Percentiles rank a stretch among this genome's conserved stretches.
Conservation (phyloP, 768 basidiomycete species). For the Hericium rajendrae region DNA sequence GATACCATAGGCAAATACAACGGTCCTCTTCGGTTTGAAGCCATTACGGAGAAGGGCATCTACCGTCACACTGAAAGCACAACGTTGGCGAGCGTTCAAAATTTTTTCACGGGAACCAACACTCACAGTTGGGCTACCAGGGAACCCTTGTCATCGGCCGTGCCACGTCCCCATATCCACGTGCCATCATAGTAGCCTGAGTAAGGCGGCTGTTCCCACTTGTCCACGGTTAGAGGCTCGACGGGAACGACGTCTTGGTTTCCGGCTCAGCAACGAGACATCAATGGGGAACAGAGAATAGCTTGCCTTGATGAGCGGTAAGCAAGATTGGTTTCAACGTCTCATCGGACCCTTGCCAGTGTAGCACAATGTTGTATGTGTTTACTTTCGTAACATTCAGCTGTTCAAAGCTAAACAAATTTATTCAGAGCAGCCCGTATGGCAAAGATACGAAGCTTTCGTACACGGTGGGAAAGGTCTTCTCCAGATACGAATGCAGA, state of each 20-base stretch:
- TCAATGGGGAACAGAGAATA: background rate
- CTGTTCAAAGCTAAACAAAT: conserved; percentile 25
- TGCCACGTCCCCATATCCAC: conserved; percentile 70
- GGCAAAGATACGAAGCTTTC: background rate
- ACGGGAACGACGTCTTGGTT: conserved; percentile 47
- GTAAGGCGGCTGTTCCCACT: conserved; percentile 44
- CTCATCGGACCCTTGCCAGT: conserved; percentile 57
- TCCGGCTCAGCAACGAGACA: background rate
- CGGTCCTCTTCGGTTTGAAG: conserved; percentile 54
- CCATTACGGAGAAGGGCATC: conserved; percentile 55
- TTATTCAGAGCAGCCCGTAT: background rate
- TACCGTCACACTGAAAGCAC: background rate
- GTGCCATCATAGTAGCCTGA: conserved; percentile 42
- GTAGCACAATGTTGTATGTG: conserved; percentile 62
- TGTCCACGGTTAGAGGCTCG: conserved; percentile 30
- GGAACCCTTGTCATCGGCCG: conserved; percentile 59
- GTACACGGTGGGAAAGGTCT: conserved; percentile 31
- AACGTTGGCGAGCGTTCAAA: conserved; percentile 12
- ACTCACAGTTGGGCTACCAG: conserved; percentile 47
- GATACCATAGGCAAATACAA: conserved; percentile 29
- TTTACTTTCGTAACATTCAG: conserved; percentile 63
- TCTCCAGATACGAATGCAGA: conserved; percentile 27
- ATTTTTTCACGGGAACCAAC: background rate
- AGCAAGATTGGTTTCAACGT: conserved; percentile 59
- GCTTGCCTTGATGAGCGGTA: conserved; percentile 54